Base-by-base conservation (phyloP, 139 green algal genomes). In the Chlorella sp. region DNA sequence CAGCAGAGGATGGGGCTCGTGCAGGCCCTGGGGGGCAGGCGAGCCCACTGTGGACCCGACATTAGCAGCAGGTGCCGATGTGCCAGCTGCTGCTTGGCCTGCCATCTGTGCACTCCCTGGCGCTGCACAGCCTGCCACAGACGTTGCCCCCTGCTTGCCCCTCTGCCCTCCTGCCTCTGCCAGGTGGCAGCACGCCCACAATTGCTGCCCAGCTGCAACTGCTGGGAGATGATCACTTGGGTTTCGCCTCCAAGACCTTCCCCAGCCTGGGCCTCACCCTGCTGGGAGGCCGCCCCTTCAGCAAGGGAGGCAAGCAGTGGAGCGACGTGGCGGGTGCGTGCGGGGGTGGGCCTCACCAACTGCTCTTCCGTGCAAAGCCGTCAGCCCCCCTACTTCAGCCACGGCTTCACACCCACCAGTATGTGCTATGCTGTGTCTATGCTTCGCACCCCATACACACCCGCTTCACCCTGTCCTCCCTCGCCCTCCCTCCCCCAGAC, bases 261-360 rank as follows among this genome's bases (percentile, higher is more conserved):
- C 84, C 90, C 0, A 81, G 88, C 28, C 85, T 90, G 36, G 83
- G 85, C 0, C 84, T 96, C 64, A 94, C 85, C 37, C 36, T 97
- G 18, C 89, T 96, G 68, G 88, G 91, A 5, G 94, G 77, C 19
- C 66, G 95, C 15, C 95, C 95, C 19, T 97, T 97, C 76, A 94
- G 87, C 87, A 93, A 93, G 88, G 91, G 92, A 40, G 92, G 92
- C n/a, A 57, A 68, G 36, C 61, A 71, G 76, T 94, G 92, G 92
- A 88, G 75, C 68, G 53, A 92, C 53, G 90, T 96, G 2, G 60
- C 69, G 22, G 84, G 84, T 88, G 68, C 2, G 57, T 40, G 9
- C 21, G 15, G 30, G 39, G 11, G 15, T 19, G 19, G 16, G 61
- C 61, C 37, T n/a, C n/a, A n/a, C n/a, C n/a, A n/a, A n/a, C n/a